Evolutionary conservation across 1,284 basidiomycete species (phyloP), one percentile per base, ranked within the genome.

Genomic region (Inonotus hispidus): DNA sequence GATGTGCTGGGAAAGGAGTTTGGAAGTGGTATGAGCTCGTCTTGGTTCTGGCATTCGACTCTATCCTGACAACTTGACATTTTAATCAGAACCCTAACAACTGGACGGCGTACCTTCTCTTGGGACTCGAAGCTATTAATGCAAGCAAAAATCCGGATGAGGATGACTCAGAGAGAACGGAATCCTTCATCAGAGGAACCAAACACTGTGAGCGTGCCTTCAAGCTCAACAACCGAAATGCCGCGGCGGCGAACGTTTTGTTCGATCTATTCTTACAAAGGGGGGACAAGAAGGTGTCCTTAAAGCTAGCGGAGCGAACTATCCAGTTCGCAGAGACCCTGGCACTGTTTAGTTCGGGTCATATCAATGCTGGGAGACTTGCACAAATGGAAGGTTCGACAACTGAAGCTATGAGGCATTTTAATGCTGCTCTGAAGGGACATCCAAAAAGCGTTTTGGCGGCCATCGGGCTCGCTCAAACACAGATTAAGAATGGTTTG

Each of bases 261-360:
- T 90, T 85, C 58, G 88, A 90, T 64, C 71, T 92, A 14, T 85
- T 92, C 67, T 73, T 92, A 45, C 80, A 82, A 57, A 88, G 89
- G 68, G 82, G 83, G 2, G 81, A 85, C 62, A 73, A 81, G 50
- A 77, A 79, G 64, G 77, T 79, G 62, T 87, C 19, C 60, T 29
- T 29, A 38, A 98, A 97, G 76, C 78, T 97, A 16, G 93, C 93
- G 3, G 95, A 98, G 70, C 83, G 93, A 55, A 91, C 93, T 0
- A 85, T 98, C 39, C 93, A 97, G 71, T 96, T 90, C 69, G 89
- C 93, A 0, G 94, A 97, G 67, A 93, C 92, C 0, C 79, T 91
- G 56, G 83, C 90, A 0, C 74, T 89, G 55, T 80, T 90, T 52
- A 88, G 82, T n/a, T 93, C 89, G 70, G 92, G 84, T 27, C 90